Conservation (phyloP, 805 yeast genomes). For the Millerago galiae region DNA sequence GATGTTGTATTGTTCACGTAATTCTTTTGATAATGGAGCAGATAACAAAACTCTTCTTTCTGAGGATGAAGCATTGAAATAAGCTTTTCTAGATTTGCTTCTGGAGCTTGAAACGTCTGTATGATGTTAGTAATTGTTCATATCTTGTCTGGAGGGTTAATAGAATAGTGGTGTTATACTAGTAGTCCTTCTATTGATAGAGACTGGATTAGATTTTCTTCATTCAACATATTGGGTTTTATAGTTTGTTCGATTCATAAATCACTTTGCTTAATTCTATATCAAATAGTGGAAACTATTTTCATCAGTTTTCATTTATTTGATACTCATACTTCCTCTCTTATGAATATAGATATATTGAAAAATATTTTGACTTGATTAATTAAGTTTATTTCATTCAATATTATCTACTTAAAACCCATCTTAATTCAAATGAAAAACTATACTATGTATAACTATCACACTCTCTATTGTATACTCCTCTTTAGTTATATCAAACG, state of each 20-base stretch:
- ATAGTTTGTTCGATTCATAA: no score
- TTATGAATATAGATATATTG: no score
- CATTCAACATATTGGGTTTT: no score
- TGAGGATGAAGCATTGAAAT: slow-evolving; percentile 96
- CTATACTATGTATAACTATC: background rate
- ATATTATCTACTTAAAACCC: background rate
- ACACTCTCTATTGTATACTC: background rate
- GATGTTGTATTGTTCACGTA: slow-evolving; percentile 94
- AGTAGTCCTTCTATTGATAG: no score
- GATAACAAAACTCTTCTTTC: slow-evolving; percentile 91
- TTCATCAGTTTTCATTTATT: no score
- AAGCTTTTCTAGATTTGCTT: slow-evolving; percentile 99
- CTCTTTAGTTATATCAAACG: slow-evolving; percentile 19
- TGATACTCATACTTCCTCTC: no score
- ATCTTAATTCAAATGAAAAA: background rate
- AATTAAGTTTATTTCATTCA: background rate
- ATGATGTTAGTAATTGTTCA: slow-evolving; percentile 26
- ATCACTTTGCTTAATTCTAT: no score
- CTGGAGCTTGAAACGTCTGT: slow-evolving; percentile 98
- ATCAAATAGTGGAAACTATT: no score
- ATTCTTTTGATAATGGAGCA: slow-evolving; percentile 98
- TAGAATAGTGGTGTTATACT: no score
- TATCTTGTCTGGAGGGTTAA: background rate
- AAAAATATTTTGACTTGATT: no score
- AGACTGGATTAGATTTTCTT: no score